Conservation (phyloP, 352 stramenopile genomes). For the Globisporangium viniferum region DNA sequence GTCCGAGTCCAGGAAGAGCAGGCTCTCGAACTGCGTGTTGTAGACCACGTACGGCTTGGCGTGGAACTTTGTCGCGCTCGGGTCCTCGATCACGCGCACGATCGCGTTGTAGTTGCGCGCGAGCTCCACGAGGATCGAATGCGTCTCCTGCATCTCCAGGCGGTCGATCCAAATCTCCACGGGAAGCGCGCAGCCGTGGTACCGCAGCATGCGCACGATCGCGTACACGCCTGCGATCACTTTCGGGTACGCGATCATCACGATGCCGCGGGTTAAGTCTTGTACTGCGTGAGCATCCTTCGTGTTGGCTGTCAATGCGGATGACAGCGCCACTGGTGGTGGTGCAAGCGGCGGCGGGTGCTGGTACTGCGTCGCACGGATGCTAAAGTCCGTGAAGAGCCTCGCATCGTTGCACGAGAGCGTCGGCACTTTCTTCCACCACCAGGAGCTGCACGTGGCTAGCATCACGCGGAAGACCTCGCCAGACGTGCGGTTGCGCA, state of each 20-base stretch:
- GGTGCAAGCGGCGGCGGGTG: constrained; percentile 9
- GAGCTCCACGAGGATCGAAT: constrained; percentile 18
- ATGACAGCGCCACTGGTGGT: neutral
- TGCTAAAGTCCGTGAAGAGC: constrained; percentile 64
- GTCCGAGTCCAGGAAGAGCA: constrained; percentile 33
- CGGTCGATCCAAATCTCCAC: constrained; percentile 28
- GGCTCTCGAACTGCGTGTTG: constrained; percentile 22
- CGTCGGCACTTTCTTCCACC: constrained; percentile 43
- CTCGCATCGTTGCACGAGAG: constrained; percentile 56
- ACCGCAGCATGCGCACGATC: constrained; percentile 23
- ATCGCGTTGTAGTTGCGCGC: constrained; percentile 6
- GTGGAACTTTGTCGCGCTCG: constrained; percentile 19
- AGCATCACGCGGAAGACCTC: constrained; percentile 53
- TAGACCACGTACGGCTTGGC: constrained; percentile 26
- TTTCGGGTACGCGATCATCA: constrained; percentile 29
- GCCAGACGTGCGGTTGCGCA: constrained; percentile 58
- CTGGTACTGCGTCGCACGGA: constrained; percentile 35
- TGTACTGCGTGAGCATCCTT: neutral
- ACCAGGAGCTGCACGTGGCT: constrained; percentile 60
- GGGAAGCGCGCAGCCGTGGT: constrained; percentile 20
- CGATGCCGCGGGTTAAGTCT: constrained; percentile 11
- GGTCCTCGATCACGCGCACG: constrained; percentile 26
- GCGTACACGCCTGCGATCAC: constrained; percentile 27
- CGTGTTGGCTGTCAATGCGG: neutral
- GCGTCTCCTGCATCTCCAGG: constrained; percentile 22